phyloP scores from a whole-genome alignment of 805 yeast genomes.

The Myxozyma melibiosi region DNA sequence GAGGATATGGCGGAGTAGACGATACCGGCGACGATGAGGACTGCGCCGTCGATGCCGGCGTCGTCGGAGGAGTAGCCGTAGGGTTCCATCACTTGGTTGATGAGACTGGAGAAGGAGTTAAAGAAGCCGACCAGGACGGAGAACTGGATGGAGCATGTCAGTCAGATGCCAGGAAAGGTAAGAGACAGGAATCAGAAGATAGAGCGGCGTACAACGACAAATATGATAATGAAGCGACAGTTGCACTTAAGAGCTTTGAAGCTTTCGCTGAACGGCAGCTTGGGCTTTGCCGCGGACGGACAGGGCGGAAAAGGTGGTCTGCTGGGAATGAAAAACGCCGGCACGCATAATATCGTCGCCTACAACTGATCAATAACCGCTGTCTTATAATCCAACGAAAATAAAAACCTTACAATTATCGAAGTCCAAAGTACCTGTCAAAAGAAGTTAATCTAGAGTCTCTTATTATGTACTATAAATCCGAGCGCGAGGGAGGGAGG shows the following conservation, averaged over 20 bases:
- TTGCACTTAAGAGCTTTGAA: slow-evolving; percentile 28
- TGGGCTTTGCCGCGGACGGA: slow-evolving; percentile 39
- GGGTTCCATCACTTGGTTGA: slow-evolving; percentile 41
- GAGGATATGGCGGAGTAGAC: slow-evolving; percentile 39
- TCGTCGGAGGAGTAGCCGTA: slow-evolving; percentile 42
- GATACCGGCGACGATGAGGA: slow-evolving; percentile 40
- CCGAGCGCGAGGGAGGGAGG: slow-evolving; percentile 26
- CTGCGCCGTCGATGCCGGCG: slow-evolving; percentile 43
- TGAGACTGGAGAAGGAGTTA: slow-evolving; percentile 40
- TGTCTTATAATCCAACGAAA: too few species aligned
- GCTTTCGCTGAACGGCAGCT: slow-evolving; percentile 35
- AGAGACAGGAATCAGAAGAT: too few species aligned
- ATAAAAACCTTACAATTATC: slow-evolving; percentile 8
- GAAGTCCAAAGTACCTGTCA: slow-evolving; percentile 11
- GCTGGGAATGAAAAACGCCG: slow-evolving; percentile 35
- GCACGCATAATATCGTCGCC: slow-evolving; percentile 25
- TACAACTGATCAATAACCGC: background rate
- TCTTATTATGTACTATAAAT: background rate
- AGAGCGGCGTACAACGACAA: slow-evolving; percentile 6
- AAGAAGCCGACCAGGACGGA: slow-evolving; percentile 42
- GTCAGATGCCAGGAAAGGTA: too few species aligned
- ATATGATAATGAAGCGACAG: slow-evolving; percentile 25
- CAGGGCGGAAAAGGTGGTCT: slow-evolving; percentile 40
- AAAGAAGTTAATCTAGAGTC: background rate
- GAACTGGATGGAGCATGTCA: too few species aligned